Evolutionary conservation across 345 rosid genomes (phyloP).

Genomic region (Gossypium mustelinum): DNA sequence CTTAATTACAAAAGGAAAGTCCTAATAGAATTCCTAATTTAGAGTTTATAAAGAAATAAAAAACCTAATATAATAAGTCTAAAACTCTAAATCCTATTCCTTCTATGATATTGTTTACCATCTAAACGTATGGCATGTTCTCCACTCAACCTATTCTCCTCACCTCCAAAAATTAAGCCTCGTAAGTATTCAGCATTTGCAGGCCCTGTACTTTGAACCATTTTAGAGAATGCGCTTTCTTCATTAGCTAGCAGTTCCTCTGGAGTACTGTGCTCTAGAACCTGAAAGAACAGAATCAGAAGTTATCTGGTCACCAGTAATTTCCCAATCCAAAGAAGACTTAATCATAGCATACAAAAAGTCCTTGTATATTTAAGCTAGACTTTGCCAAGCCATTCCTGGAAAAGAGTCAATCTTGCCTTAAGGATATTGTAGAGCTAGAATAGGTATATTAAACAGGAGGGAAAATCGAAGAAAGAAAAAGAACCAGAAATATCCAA

Average conservation of each 20-base stretch:
- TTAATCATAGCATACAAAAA: not conserved
- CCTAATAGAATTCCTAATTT: too few relatives aligned
- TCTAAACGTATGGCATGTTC: constrained; percentile 10
- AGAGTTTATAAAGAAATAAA: too few relatives aligned
- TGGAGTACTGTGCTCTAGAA: constrained; percentile 71
- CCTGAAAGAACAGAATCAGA: constrained; percentile 35
- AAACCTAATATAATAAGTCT: too few relatives aligned
- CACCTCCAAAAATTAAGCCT: constrained; percentile 50
- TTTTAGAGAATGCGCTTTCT: constrained; percentile 80
- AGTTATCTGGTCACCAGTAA: not conserved
- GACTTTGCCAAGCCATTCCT: not conserved
- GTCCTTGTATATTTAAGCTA: not conserved
- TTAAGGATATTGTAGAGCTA: too few relatives aligned
- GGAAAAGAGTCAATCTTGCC: not conserved
- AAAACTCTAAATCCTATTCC: too few relatives aligned
- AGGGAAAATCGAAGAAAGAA: not conserved
- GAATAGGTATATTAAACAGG: not conserved
- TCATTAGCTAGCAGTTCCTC: constrained; percentile 61
- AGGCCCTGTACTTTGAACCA: constrained; percentile 93
- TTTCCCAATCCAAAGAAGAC: not conserved
- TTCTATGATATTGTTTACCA: not conserved
- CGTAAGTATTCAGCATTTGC: constrained; percentile 92
- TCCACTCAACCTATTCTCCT: constrained; percentile 20
- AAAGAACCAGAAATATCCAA: not conserved
- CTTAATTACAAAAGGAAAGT: too few relatives aligned